Base-by-base conservation (phyloP, 2,329 filamentous ascomycete species). In the Lithohypha guttulata region DNA sequence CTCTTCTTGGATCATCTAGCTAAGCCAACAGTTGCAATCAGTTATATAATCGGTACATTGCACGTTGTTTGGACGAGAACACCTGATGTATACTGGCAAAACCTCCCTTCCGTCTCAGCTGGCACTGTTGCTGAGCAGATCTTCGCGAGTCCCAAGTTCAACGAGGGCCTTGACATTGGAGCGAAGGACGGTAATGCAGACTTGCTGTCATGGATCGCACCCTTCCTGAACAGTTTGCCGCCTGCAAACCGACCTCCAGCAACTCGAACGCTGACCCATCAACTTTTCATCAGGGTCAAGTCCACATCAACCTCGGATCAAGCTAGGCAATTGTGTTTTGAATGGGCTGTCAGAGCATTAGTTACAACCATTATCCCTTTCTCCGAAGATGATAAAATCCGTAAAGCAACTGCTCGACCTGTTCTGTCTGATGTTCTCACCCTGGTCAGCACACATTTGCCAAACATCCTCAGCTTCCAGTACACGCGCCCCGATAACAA, bases 1-100 rank as follows among this genome's bases (percentile, higher is more conserved):
- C 57, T 77, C 13, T 67, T 70, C 10, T 62, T 84, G 61, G 58
- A 85, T 60, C 69, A 81, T 75, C 56, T 94, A 70, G 55, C 72
- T 67, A 53, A 69, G 71, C 52, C 69, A 70, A 52, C 71, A 70
- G 49, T 66, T 2, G 74, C 82, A 15, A 67, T 93, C 42, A 68
- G 77, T 9, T 71, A 79, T 42, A 67, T 91, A 11, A 69, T 93
- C 31, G 75, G 77, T 41, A 77, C 79, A 1, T 72, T 94, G 44
- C 75, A 74, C 30, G 68, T 67, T 9, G 70, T 95, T 11, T 66
- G 95, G 37, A 73, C 79, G 47, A 86, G 83, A 51, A 81, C 84
- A 0, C 73, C 85, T 0, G 73, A 73, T 39, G 81, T 83, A 30
- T 91, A 95, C 51, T 95, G 89, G 89, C 81, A 85, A 51, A 80